A percentile compares a stretch with the other conserved stretches of the same genome.
phyloP scores from a whole-genome alignment of 2,329 filamentous ascomycete species.

The Graphilbum sp. region DNA sequence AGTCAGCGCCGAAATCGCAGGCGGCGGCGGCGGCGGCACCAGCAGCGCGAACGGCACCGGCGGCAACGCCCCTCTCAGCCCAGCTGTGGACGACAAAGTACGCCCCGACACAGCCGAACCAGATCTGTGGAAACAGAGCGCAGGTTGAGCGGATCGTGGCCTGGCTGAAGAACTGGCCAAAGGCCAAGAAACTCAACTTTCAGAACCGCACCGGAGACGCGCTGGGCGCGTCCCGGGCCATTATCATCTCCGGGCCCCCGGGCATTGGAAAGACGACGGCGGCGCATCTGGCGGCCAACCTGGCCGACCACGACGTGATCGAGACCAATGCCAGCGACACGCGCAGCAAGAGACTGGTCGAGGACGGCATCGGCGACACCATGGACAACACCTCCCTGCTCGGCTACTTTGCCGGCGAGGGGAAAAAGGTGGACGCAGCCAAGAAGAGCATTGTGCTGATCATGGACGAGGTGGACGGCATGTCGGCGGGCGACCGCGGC shows the following conservation, averaged over 20 bases:
- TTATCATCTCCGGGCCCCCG: conserved; percentile 88
- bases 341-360: conserved; percentile 89
- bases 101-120: conserved; percentile 65
- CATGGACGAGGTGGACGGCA: conserved; percentile 98
- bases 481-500: conserved; percentile 92
- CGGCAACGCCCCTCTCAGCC: conserved; percentile 21
- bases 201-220: conserved; percentile 72
- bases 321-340: conserved; percentile 95
- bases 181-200: conserved; percentile 65
- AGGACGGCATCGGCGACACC: conserved; percentile 73
- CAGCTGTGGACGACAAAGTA: conserved; percentile 92
- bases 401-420: conserved; percentile 76
- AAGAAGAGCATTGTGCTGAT: conserved; percentile 94
- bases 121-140: conserved; percentile 90
- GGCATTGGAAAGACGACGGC: conserved; percentile 97
- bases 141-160: conserved; percentile 77
- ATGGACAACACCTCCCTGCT: conserved; percentile 86
- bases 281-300: conserved; percentile 79
- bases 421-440: conserved; percentile 57
- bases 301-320: conserved; percentile 85
- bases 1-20: not conserved
- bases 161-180: conserved; percentile 75
- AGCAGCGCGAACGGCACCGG: conserved; percentile 18
- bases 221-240: conserved; percentile 65
- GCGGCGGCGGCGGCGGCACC: not conserved